Evolutionary conservation across 345 rosid genomes (phyloP).

Genomic region (Eucalyptus cloeziana): DNA sequence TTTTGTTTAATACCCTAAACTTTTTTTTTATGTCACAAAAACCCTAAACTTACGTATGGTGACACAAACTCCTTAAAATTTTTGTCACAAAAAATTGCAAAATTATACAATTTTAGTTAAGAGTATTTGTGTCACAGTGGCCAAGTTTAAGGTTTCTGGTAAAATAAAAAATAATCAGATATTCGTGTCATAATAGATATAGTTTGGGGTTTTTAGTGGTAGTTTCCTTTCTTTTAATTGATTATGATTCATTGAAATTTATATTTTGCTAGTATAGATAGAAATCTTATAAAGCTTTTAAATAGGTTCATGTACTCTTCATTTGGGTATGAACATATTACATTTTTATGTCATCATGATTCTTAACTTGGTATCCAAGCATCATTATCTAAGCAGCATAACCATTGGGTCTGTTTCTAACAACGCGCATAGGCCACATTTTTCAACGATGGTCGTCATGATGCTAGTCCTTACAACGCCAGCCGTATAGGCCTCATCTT

Average conservation of each 20-base stretch:
- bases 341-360: neutral
- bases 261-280: neutral
- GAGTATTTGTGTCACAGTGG: too few species aligned
- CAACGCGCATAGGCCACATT: neutral
- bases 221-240: neutral
- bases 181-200: too few species aligned
- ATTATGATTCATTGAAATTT: neutral
- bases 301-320: neutral
- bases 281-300: too few species aligned
- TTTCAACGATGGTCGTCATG: neutral
- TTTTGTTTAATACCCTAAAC: neutral
- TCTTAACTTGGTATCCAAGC: neutral
- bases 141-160: too few species aligned
- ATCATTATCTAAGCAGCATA: neutral
- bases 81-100: neutral
- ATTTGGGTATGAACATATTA: neutral
- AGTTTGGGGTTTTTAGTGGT: too few species aligned
- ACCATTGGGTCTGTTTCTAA: neutral
- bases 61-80: too few species aligned
- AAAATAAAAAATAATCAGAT: too few species aligned
- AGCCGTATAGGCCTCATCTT: too few species aligned
- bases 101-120: too few species aligned
- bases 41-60: too few species aligned
- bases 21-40: neutral
- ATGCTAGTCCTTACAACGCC: neutral